These are phyloP conservation scores for Acanthamoeba castellanii DNA, from an alignment of 208 protist species.

Conservation along the genomic window DNA sequence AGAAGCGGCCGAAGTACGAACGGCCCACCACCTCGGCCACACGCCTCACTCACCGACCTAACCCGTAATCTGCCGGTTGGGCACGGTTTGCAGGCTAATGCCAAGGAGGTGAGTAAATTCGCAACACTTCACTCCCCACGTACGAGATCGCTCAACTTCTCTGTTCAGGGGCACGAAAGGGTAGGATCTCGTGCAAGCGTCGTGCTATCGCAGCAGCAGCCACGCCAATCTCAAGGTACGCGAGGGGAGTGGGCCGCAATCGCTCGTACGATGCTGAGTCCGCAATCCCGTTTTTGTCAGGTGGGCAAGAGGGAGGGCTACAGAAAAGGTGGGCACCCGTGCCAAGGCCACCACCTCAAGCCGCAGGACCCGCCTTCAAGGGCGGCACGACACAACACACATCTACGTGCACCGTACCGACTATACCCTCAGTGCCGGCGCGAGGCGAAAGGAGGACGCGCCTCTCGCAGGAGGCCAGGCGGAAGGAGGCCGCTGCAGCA, in stretches of 20 bases:
- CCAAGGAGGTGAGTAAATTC: not conserved
- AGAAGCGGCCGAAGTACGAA: not conserved
- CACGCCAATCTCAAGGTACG: not conserved
- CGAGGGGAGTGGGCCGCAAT: not conserved
- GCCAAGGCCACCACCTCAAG: not conserved
- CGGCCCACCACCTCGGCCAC: not conserved
- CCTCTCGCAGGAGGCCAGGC: slow-evolving; percentile 5
- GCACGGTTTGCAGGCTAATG: not conserved
- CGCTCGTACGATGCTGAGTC: not conserved
- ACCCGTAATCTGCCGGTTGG: not conserved
- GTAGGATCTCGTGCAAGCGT: not conserved
- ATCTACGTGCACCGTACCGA: not conserved
- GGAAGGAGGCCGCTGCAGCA: not conserved
- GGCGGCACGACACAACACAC: not conserved
- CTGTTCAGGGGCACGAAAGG: not conserved
- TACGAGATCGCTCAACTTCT: not conserved
- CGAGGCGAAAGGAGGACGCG: not conserved
- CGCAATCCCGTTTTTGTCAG: not conserved
- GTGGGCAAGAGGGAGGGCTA: not conserved
- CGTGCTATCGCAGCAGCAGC: not conserved
- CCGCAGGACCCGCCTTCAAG: not conserved
- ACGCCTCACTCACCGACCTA: not conserved
- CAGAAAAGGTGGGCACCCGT: not conserved
- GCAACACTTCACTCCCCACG: not conserved
- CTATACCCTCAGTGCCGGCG: not conserved